Conservation (phyloP, 1,284 basidiomycete species). For the Sanghuangporus weigelae region DNA sequence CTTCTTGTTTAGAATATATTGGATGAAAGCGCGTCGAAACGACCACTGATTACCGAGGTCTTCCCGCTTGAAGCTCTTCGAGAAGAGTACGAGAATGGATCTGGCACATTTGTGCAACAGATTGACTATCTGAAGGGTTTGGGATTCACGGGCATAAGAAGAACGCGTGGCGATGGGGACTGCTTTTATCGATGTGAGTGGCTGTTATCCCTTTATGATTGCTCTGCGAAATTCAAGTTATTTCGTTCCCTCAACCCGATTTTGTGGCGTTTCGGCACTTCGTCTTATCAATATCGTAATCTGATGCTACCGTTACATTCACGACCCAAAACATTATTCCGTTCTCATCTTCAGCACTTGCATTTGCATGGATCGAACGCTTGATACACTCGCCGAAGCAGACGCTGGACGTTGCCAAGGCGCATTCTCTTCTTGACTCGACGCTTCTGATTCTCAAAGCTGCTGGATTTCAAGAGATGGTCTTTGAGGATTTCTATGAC, state of each 20-base stretch:
- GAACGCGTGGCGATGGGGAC: conserved; percentile 60
- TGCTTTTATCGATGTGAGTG: conserved; percentile 48
- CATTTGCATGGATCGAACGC: conserved; percentile 49
- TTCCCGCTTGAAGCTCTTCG: conserved; percentile 46
- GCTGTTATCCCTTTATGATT: background rate
- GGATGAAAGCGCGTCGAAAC: conserved; percentile 42
- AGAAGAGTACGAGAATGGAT: conserved; percentile 62
- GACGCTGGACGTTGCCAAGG: conserved; percentile 42
- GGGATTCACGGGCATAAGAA: conserved; percentile 60
- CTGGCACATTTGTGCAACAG: conserved; percentile 54
- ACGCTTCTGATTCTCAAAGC: conserved; percentile 49
- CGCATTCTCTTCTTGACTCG: conserved; percentile 48
- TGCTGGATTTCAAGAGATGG: conserved; percentile 63
- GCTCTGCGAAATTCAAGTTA: background rate
- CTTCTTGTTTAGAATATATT: conserved; percentile 37
- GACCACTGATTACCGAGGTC: conserved; percentile 48
- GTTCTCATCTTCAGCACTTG: conserved; percentile 37
- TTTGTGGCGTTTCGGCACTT: background rate
- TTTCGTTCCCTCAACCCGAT: background rate
- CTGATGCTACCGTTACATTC: background rate
- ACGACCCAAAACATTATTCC: conserved; percentile 21
- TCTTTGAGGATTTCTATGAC: conserved; percentile 57
- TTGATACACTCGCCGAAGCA: conserved; percentile 41
- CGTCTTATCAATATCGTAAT: background rate
- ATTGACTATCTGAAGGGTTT: conserved; percentile 53